Conservation (phyloP, 2,329 filamentous ascomycete species). For the Acarospora socialis region DNA sequence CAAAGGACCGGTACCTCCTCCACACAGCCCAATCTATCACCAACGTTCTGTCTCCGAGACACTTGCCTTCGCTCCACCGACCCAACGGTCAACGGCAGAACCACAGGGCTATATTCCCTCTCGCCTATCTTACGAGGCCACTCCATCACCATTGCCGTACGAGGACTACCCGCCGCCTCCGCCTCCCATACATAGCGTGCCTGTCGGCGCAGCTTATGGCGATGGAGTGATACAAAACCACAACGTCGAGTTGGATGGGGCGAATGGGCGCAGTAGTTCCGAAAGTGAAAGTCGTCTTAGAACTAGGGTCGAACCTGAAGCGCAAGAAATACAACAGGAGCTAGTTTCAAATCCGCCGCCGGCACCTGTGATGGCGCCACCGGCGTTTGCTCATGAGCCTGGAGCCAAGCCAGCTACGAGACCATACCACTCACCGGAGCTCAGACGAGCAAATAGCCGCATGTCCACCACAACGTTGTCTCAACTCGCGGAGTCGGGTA, state of each 20-base stretch:
- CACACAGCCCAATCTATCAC: slow-evolving; percentile 8
- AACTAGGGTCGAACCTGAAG: slow-evolving; percentile 12
- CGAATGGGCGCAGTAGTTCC: slow-evolving; percentile 26
- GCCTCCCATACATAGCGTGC: slow-evolving; percentile 25
- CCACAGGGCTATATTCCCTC: slow-evolving; percentile 12
- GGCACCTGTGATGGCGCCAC: slow-evolving; percentile 63
- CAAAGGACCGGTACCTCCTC: slow-evolving; percentile 12
- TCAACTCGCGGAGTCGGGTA: slow-evolving; percentile 60
- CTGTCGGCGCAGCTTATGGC: slow-evolving; percentile 8
- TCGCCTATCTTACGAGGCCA: slow-evolving; percentile 13
- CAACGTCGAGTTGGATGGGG: slow-evolving; percentile 15
- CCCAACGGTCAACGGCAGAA: slow-evolving; percentile 9
- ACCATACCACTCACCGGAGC: slow-evolving; percentile 60
- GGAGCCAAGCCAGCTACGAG: slow-evolving; percentile 54
- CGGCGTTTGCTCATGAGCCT: slow-evolving; percentile 63
- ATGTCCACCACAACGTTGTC: slow-evolving; percentile 70
- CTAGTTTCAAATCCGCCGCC: slow-evolving; percentile 44
- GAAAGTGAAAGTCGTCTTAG: slow-evolving; percentile 22
- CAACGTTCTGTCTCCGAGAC: too few relatives aligned
- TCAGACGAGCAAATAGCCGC: slow-evolving; percentile 67
- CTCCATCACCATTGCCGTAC: slow-evolving; percentile 9
- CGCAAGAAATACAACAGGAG: slow-evolving; percentile 22
- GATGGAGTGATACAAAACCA: slow-evolving; percentile 13
- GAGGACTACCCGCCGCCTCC: slow-evolving; percentile 21
- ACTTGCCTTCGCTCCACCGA: too few relatives aligned